phyloP scores from a whole-genome alignment of 768 basidiomycete species.

The Amanita rubescens region DNA sequence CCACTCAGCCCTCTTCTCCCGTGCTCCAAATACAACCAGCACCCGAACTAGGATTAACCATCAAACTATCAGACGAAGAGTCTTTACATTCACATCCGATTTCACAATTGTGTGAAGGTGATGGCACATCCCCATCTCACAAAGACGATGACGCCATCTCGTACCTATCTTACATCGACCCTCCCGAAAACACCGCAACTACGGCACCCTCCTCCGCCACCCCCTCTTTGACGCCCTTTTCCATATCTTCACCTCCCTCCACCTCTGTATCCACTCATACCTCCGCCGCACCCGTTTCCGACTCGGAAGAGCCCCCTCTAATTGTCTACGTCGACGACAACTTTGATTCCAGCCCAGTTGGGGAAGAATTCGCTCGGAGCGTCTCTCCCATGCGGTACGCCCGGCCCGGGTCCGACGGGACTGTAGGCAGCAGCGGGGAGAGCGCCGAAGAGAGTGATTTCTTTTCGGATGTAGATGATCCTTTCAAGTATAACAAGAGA shows the following conservation, averaged over 20 bases:
- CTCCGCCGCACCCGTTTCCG: background rate
- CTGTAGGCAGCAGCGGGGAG: background rate
- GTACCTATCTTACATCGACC: conserved; percentile 6
- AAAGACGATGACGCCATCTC: conserved; percentile 2
- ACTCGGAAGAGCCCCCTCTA: background rate
- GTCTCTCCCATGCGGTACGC: conserved; percentile 21
- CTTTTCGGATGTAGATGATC: conserved; percentile 6
- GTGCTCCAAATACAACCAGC: no score
- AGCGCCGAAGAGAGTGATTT: conserved; percentile 2
- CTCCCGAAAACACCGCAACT: background rate
- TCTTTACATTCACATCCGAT: background rate
- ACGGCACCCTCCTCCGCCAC: background rate
- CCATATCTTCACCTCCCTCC: background rate
- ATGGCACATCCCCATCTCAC: background rate
- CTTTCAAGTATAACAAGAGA: conserved; percentile 10
- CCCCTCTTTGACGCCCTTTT: no score
- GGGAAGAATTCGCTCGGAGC: conserved; percentile 7
- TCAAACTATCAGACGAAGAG: background rate
- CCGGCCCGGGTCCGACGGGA: conserved; percentile 11
- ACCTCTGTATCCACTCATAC: background rate
- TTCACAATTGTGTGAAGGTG: background rate
- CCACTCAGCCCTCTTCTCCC: background rate
- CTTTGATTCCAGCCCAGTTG: conserved; percentile 4
- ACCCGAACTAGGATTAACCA: no score
- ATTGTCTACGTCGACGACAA: conserved; percentile 8